These are phyloP conservation scores for Naganishia randhawae DNA, from an alignment of 768 basidiomycete genomes.

Conservation along the genomic window DNA sequence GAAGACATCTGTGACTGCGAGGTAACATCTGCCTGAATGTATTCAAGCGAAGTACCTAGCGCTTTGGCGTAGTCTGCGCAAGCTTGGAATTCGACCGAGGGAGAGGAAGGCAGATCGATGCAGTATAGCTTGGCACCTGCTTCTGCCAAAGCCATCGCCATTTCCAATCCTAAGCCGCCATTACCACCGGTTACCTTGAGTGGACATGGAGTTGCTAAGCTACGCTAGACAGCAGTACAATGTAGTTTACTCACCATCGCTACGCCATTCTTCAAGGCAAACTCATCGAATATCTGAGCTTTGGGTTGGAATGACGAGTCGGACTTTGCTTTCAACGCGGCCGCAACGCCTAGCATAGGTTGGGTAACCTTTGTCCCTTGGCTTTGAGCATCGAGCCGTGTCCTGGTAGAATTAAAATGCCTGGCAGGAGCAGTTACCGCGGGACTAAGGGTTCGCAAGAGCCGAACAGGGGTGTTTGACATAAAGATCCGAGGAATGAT, in stretches of 20 bases:
- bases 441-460: background rate
- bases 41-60: constrained; percentile 58
- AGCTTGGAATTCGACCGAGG: constrained; percentile 31
- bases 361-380: constrained; percentile 12
- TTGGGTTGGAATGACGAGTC: constrained; percentile 21
- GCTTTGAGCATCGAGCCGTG: background rate
- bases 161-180: constrained; percentile 74
- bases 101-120: constrained; percentile 33
- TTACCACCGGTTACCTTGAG: constrained; percentile 56
- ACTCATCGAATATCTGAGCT: constrained; percentile 37
- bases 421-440: background rate
- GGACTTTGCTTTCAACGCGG: constrained; percentile 18
- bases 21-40: constrained; percentile 64
- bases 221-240: background rate
- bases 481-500: background rate
- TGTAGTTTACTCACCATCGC: constrained; percentile 53
- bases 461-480: background rate
- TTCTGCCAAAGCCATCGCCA: constrained; percentile 70
- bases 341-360: constrained; percentile 20
- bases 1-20: constrained; percentile 63
- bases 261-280: constrained; percentile 49
- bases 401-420: background rate
- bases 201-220: background rate
- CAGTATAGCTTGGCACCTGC: constrained; percentile 59
- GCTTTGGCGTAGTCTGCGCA: constrained; percentile 54